phyloP scores from a whole-genome alignment of 78 protist genomes.

The Neovahlkampfia damariscottae region DNA sequence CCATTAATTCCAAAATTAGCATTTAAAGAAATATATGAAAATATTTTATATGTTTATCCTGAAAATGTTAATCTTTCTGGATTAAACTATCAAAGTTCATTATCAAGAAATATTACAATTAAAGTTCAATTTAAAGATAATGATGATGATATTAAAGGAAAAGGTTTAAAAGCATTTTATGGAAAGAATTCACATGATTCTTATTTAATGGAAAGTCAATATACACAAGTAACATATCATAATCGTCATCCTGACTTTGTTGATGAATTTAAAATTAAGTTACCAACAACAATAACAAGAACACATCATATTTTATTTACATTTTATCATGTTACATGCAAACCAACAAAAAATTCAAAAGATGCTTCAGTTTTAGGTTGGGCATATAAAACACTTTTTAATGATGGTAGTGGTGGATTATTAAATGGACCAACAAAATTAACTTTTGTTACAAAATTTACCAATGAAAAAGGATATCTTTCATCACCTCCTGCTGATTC shows the following conservation, averaged over 20 bases:
- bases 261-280: not conserved
- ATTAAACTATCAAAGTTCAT: not conserved
- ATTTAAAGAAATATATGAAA: not conserved
- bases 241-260: not conserved
- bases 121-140: not conserved
- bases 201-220: not conserved
- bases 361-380: no score
- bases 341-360: not conserved
- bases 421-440: no score
- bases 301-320: slow-evolving; percentile 1
- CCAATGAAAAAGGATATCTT: no score
- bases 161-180: not conserved
- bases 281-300: not conserved
- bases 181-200: not conserved
- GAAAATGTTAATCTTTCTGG: not conserved
- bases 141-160: not conserved
- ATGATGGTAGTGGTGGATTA: no score
- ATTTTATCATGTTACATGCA: not conserved
- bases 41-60: not conserved
- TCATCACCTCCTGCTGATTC: no score
- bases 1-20: not conserved
- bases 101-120: not conserved
- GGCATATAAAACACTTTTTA: no score
- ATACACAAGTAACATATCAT: not conserved
- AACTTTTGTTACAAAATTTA: no score